These are phyloP conservation scores for Aechmea fasciata DNA, from an alignment of 176 grass and related monocot genomes.

Conservation along the genomic window DNA sequence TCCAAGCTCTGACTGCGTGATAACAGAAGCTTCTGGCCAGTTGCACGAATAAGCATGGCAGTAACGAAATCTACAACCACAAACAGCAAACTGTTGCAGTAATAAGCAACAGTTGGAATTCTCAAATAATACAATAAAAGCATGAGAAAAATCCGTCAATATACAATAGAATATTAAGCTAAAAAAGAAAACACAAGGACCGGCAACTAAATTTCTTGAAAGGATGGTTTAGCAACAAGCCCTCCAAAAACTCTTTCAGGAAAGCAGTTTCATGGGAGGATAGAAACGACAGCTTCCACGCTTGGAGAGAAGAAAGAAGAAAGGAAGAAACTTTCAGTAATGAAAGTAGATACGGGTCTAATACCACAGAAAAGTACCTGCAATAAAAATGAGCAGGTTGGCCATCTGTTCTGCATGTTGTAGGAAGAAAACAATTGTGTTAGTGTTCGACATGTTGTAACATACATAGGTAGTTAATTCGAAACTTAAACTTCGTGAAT, in stretches of 20 bases:
- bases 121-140: background rate
- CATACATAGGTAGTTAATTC: background rate
- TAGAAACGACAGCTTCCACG: background rate
- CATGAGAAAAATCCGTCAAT: background rate
- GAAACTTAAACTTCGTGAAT: background rate
- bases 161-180: background rate
- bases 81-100: conserved; percentile 91
- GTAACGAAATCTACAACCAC: conserved; percentile 91
- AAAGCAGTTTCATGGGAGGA: background rate
- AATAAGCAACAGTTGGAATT: conserved; percentile 30
- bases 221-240: too few relatives aligned
- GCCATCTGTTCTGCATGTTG: conserved; percentile 51
- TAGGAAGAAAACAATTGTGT: conserved; percentile 20
- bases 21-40: conserved; percentile 53
- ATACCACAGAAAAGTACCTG: conserved; percentile 42
- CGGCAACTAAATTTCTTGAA: too few relatives aligned
- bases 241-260: too few relatives aligned
- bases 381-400: conserved; percentile 50
- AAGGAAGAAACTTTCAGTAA: background rate
- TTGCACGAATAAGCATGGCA: conserved; percentile 75
- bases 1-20: conserved; percentile 44
- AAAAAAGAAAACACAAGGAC: conserved; percentile 7
- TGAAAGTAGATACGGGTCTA: background rate
- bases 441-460: conserved; percentile 3
- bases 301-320: background rate